Percentiles rank a stretch among this genome's conserved stretches.
phyloP scores from a whole-genome alignment of 2,329 filamentous ascomycete genomes.

The Pseudopithomyces chartarum region DNA sequence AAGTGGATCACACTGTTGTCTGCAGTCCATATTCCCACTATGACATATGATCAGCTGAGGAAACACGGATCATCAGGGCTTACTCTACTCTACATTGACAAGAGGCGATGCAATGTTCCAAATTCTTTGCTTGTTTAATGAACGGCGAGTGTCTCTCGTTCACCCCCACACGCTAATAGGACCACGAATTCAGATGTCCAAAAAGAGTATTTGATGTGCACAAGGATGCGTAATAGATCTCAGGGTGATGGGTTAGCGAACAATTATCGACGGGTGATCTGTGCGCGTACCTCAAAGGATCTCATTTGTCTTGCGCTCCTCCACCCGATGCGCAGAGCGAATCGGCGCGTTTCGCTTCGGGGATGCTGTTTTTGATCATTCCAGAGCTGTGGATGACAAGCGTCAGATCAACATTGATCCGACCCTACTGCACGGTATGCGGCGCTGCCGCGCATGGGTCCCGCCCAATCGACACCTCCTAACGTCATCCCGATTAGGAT shows the following conservation, averaged over 20 bases:
- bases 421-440: conserved; percentile 1
- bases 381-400: neutral
- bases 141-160: too few species aligned
- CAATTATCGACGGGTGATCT: neutral
- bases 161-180: neutral
- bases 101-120: too few species aligned
- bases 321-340: neutral
- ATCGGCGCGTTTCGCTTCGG: neutral
- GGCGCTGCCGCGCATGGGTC: neutral
- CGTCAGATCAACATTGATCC: neutral
- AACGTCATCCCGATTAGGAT: neutral
- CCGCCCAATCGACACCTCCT: neutral
- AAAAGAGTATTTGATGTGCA: conserved; percentile 1
- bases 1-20: neutral
- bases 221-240: conserved; percentile 9
- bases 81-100: too few species aligned
- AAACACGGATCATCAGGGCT: too few species aligned
- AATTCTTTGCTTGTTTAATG: too few species aligned
- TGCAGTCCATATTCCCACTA: neutral
- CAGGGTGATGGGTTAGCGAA: neutral
- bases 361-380: neutral
- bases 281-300: neutral
- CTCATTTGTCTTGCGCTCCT: too few species aligned
- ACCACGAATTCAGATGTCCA: neutral
- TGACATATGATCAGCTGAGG: neutral